Percentiles rank a stretch among this genome's conserved stretches.
Evolutionary conservation across 2,329 filamentous ascomycete genomes (phyloP).

Genomic region (Kalmusia sp.): DNA sequence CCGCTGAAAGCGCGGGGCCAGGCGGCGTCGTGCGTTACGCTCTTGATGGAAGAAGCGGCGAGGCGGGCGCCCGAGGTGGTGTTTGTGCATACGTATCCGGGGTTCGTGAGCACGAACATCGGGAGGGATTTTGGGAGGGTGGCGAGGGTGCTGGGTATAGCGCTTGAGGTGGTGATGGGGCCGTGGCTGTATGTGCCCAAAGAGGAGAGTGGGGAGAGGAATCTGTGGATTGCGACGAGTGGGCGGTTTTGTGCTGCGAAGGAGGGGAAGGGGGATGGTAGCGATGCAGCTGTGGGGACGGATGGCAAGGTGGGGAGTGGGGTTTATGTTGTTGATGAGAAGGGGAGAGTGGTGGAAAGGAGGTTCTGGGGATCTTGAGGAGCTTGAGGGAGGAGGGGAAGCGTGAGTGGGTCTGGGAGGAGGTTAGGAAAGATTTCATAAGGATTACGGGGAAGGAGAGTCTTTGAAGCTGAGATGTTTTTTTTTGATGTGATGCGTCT

Average conservation of each 20-base stretch:
- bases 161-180: conserved; percentile 16
- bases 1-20: conserved; percentile 24
- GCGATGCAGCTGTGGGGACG: conserved; percentile 25
- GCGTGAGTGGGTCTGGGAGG: conserved; percentile 39
- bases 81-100: conserved; percentile 41
- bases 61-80: conserved; percentile 28
- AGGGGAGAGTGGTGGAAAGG: conserved; percentile 31
- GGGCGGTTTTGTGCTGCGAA: conserved; percentile 35
- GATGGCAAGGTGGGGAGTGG: conserved; percentile 41
- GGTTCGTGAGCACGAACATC: conserved; percentile 29
- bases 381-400: conserved; percentile 35
- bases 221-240: conserved; percentile 46
- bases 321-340: conserved; percentile 38
- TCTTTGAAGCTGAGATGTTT: background rate
- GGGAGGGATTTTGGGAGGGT: conserved; percentile 17
- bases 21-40: conserved; percentile 28
- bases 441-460: conserved; percentile 19
- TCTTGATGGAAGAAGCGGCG: conserved; percentile 28
- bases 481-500: background rate
- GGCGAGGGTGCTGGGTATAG: conserved; percentile 14
- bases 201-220: conserved; percentile 44
- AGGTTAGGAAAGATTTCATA: conserved; percentile 16
- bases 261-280: conserved; percentile 14
- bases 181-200: conserved; percentile 27
- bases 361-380: conserved; percentile 34